Percentiles rank a stretch among this genome's conserved stretches.
These are phyloP conservation scores for Saturnispora kantuleensis DNA, from an alignment of 805 yeast genomes.

Conservation along the genomic window DNA sequence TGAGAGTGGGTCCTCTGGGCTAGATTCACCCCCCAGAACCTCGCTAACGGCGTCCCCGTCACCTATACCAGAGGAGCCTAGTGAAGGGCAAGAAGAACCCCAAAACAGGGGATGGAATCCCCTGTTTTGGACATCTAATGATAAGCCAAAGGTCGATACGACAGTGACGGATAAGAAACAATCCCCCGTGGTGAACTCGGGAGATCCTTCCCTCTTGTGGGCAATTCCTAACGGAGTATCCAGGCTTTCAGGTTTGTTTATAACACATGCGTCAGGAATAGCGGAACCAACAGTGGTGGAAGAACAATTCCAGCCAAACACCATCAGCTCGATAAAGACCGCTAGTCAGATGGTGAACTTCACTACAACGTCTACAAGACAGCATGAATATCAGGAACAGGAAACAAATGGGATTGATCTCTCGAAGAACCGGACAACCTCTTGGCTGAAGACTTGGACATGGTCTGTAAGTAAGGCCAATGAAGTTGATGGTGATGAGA, in stretches of 20 bases:
- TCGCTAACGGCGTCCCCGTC: no score
- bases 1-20: no score
- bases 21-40: no score
- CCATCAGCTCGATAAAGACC: slow-evolving; percentile 1
- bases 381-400: neutral
- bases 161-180: no score
- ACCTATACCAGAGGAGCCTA: no score
- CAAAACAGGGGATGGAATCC: no score
- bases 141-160: no score
- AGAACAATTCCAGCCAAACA: slow-evolving; percentile 1
- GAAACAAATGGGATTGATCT: neutral
- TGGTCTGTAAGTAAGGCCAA: slow-evolving; percentile 2
- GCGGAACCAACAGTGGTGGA: neutral
- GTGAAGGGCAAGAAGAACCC: no score
- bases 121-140: no score
- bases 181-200: no score
- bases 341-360: slow-evolving; percentile 1
- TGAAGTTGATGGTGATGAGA: neutral
- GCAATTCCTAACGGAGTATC: neutral
- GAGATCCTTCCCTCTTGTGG: neutral
- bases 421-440: neutral
- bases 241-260: slow-evolving; percentile 1
- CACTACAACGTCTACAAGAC: neutral
- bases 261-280: neutral
- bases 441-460: slow-evolving; percentile 11